Base-by-base conservation (phyloP, 2,329 filamentous ascomycete species). In the Aureobasidium melanogenum region DNA sequence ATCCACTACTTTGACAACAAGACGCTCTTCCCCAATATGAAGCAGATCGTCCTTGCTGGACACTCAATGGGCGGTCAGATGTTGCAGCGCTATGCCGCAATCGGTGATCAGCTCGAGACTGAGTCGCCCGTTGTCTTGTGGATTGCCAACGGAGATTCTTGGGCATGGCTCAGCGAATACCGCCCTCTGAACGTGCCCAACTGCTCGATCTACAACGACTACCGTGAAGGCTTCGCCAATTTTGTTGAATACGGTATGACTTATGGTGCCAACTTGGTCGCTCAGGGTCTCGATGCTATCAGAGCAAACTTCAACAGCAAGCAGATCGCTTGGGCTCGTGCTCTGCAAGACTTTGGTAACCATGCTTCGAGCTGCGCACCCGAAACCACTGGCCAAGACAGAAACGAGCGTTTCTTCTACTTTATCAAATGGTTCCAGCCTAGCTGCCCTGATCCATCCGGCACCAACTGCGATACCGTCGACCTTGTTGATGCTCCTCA, bases 321-420 rank as follows among this genome's bases (percentile, higher is more conserved):
- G 60, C 66, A 66, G 2, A 67, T 74, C 44, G 69, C 68, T 19
- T 74, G 70, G 56, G 72, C 67, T 28, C 67, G 72, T 28, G 73
- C 71, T 3, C 67, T 66, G 2, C 66, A 66, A 43, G 73, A 75
- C 64, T 60, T 68, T 43, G 72, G 73, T 12, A 70, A 74, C 34
- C 68, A 71, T 51, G 70, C 71, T 22, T 67, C 67, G 5, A 64
- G 50, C 19, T 75, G 73, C 56, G 71, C 67, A 6, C 71, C 73
- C 1, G 48, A 38, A 6, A 71, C 71, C 1, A 70, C 71, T 5
- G 73, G 73, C 9, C 63, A 62, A 5, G 70, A 75, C 39, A 67
- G 73, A 10, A 71, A 74, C 51, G 73, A 75, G 64, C 71, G 73
- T 7, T 74, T 75, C 66, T 73, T 74, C 68, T 71, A 73, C 66